Percentiles rank a stretch among this genome's conserved stretches.
phyloP scores from a whole-genome alignment of 2,329 filamentous ascomycete genomes.

The Nemania sp. region DNA sequence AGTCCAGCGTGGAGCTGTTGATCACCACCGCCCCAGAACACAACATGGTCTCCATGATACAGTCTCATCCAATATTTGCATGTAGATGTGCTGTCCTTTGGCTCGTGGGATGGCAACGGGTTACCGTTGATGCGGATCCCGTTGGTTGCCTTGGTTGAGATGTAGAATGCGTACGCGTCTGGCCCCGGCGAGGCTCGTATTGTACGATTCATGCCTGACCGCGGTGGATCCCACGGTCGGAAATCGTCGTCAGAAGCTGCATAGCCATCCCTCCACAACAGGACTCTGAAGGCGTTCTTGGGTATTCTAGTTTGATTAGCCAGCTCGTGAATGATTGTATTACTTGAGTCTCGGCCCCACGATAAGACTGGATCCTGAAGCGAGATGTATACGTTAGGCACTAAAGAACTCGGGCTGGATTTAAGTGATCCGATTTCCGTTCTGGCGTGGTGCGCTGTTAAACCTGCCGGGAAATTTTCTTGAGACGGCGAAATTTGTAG shows the following conservation, averaged over 20 bases:
- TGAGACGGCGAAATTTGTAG: slow-evolving; percentile 45
- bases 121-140: slow-evolving; percentile 79
- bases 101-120: slow-evolving; percentile 60
- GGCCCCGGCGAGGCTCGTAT: slow-evolving; percentile 40
- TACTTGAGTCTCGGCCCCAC: slow-evolving; percentile 74
- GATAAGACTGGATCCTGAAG: slow-evolving; percentile 70
- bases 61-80: slow-evolving; percentile 69
- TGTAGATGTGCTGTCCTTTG: slow-evolving; percentile 56
- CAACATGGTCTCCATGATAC: slow-evolving; percentile 75
- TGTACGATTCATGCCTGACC: slow-evolving; percentile 44
- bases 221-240: slow-evolving; percentile 57
- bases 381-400: slow-evolving; percentile 63
- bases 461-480: slow-evolving; percentile 43
- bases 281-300: slow-evolving; percentile 77
- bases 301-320: slow-evolving; percentile 71
- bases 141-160: slow-evolving; percentile 76
- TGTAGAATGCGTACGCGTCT: slow-evolving; percentile 68
- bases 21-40: slow-evolving; percentile 63
- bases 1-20: slow-evolving; percentile 48
- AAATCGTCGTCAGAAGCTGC: slow-evolving; percentile 57
- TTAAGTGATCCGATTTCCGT: slow-evolving; percentile 66
- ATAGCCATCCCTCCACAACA: slow-evolving; percentile 72
- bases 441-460: slow-evolving; percentile 41
- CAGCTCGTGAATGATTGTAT: slow-evolving; percentile 68
- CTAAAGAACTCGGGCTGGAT: slow-evolving; percentile 66